Evolutionary conservation across 2,329 filamentous ascomycete species (phyloP), one percentile per base, ranked within the genome.

Genomic region (Acrocalymma vagum): DNA sequence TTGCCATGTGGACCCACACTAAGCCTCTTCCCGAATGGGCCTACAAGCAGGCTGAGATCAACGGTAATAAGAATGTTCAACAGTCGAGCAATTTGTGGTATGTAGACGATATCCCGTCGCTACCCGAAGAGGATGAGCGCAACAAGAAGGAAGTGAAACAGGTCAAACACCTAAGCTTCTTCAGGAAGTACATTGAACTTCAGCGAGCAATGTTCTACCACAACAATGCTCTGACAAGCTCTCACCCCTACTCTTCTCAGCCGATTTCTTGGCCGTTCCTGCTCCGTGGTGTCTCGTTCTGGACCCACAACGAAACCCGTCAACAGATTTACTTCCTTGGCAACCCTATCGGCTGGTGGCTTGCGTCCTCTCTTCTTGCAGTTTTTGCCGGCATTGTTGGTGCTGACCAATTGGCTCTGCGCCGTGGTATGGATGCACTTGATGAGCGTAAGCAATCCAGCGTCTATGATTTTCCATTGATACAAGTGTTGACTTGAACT

Each of bases 191-290:
- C 80, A 84, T 96, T 53, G 94, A 99, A 77, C 81, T 99, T 43
- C 94, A 99, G 74, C 85, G 93, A 33, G 90, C 92, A 60, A 99
- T 99, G 92, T 99, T 99, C 81, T 93, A 88, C 81, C 94, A 99
- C 80, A 99, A 99, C 81, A 97, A 92, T 72, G 93, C 95, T 62
- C 78, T 99, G 66, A 99, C 94, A 29, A 95, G 91, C 76, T 95
- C 90, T 67, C 94, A 99, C 71, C 94, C 94, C 1, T 99, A 99
- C 70, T 84, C 94, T 27, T 96, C 90, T 60, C 87, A 92, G 68
- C 94, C 94, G 6, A 94, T 95, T 75, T 90, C 95, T 65, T 99
- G 94, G 94, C 94, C 94, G 1, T 97, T 99, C 82, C 80, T 99
- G 66, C 83, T 99, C 42, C 87, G 94, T 20, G 94, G 94, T 73